Percentiles rank a stretch among this genome's conserved stretches.
Conservation (phyloP, 2,329 filamentous ascomycete species). For the Piedraia hortae region DNA sequence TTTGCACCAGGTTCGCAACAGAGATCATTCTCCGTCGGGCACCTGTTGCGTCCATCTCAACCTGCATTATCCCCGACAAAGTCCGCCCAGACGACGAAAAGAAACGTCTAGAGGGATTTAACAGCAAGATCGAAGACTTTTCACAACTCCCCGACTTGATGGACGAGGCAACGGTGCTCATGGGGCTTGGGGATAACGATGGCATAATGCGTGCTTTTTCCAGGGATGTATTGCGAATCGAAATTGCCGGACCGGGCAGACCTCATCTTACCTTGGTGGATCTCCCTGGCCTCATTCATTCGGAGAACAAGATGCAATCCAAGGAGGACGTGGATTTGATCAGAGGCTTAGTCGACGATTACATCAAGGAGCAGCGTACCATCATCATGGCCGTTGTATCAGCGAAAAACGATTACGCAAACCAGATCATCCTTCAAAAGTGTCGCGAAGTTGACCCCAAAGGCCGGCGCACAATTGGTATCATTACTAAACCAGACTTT, state of each 20-base stretch:
- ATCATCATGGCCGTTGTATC: slow-evolving; percentile 15
- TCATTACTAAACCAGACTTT: slow-evolving; percentile 30
- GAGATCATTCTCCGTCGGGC: slow-evolving; percentile 26
- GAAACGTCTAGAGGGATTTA: slow-evolving; percentile 11
- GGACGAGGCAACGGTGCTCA: slow-evolving; percentile 21
- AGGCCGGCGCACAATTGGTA: slow-evolving; percentile 24
- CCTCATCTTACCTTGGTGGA: slow-evolving; percentile 12
- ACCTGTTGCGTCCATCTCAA: slow-evolving; percentile 3
- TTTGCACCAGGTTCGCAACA: slow-evolving; percentile 34
- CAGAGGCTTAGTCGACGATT: slow-evolving; percentile 17
- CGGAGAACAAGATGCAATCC: slow-evolving; percentile 10
- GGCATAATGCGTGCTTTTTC: slow-evolving; percentile 14
- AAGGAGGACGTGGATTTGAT: slow-evolving; percentile 12
- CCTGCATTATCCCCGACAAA: slow-evolving; percentile 9
- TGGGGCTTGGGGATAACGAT: slow-evolving; percentile 18
- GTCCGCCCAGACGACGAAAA: slow-evolving; percentile 6
- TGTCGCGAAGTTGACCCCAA: slow-evolving; percentile 20
- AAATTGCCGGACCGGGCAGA: slow-evolving; percentile 19
- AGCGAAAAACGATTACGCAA: slow-evolving; percentile 22
- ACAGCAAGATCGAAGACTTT: slow-evolving; percentile 11
- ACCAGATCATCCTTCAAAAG: slow-evolving; percentile 28
- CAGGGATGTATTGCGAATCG: slow-evolving; percentile 20
- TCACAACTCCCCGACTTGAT: slow-evolving; percentile 23
- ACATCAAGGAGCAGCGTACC: slow-evolving; percentile 29
- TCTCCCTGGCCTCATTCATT: slow-evolving; percentile 16